Base-by-base conservation (phyloP, 176 grass and related monocot genomes). In the Aegilops tauschii region DNA sequence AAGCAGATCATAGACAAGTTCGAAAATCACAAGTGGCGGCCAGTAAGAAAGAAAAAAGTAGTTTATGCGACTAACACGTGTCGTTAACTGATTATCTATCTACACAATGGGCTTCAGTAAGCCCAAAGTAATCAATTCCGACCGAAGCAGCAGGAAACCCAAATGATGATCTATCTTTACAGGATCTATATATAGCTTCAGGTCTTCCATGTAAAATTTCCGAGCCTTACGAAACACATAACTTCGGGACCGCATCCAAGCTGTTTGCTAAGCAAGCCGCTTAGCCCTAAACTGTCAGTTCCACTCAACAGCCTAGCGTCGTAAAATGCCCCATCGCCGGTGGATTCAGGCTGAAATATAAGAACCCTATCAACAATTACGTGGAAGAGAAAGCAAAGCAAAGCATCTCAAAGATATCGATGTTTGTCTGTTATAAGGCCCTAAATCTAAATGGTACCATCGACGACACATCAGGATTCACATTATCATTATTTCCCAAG, bases 221-320 rank as follows among this genome's bases (percentile, higher is more conserved):
- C 44, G 12, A 80, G 61, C 73, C 71, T 91, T 80, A 96, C 67
- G 76, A 85, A 85, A 94, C 86, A 25, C 82, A 93, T 30, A 98
- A 91, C 30, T 96, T 94, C 61, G 87, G 89, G 30, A 94, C 93
- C 28, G 92, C 86, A 77, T 98, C 97, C 80, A 93, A 80, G 77
- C 96, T 96, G 50, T 81, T 88, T 7, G 86, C 61, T 10, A 98
- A 98, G 37, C 71, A 95, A 86, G 12, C 69, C 52, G 9, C 86
- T 90, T 61, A 96, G 81, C 11, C 74, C 86, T 65, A 80, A 86
- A 81, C 86, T 88, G 80, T 90, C 88, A 1, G 86, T 67, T 82
- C 82, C 89, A 91, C 78, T 88, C 42, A 83, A 61, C 31, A 83
- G 71, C 80, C 82, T 91, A 68, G 94, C 88, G 86, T 79, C 91